A percentile compares a stretch with the other conserved stretches of the same genome.
These are phyloP conservation scores for Postia placenta DNA, from an alignment of 768 basidiomycete genomes.

Conservation along the genomic window DNA sequence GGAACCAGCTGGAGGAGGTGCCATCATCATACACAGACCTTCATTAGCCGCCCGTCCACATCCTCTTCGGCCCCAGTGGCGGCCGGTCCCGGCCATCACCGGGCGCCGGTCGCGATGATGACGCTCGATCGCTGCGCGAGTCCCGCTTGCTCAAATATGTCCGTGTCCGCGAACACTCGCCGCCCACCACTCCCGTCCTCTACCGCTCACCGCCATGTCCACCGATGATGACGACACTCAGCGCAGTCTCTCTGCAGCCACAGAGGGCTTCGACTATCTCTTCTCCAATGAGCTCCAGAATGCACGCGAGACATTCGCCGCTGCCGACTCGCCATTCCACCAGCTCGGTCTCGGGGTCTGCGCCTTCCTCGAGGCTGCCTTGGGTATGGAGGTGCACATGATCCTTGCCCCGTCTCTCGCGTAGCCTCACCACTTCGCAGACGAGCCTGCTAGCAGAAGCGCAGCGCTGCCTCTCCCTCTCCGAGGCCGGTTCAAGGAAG, in stretches of 20 bases:
- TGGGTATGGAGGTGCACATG: constrained; percentile 68
- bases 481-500: constrained; percentile 58
- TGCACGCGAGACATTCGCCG: constrained; percentile 46
- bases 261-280: constrained; percentile 58
- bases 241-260: constrained; percentile 29
- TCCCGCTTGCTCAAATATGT: too few relatives aligned
- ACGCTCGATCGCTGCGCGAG: too few relatives aligned
- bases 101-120: too few relatives aligned
- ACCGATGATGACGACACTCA: constrained; percentile 19
- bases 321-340: constrained; percentile 60
- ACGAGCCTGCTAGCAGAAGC: constrained; percentile 61
- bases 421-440: constrained; percentile 26
- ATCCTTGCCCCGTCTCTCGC: background rate
- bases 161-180: background rate
- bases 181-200: background rate
- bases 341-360: constrained; percentile 66
- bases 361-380: constrained; percentile 68
- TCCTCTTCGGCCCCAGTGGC: too few relatives aligned
- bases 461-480: constrained; percentile 41
- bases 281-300: constrained; percentile 61
- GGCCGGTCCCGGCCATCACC: too few relatives aligned
- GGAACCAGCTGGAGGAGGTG: too few relatives aligned
- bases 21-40: too few relatives aligned
- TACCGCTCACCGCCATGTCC: constrained; percentile 13
- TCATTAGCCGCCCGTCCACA: too few relatives aligned